Percentiles rank a stretch among this genome's conserved stretches.
phyloP scores from a whole-genome alignment of 169 alveolate species.

The Plasmodium gonderi region DNA sequence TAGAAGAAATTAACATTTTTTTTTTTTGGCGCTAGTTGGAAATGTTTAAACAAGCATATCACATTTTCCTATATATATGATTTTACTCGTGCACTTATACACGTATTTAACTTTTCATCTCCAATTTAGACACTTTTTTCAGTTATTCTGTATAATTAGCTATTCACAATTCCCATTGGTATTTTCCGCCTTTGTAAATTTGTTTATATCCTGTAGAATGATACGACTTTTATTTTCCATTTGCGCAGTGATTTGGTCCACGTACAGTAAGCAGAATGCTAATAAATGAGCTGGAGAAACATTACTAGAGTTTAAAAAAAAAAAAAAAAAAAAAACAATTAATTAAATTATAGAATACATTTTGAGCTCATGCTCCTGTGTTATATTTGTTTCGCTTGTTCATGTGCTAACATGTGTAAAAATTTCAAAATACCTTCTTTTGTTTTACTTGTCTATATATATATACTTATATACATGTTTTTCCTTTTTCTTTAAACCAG shows the following conservation, averaged over 20 bases:
- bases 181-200: constrained; percentile 30
- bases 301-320: not conserved
- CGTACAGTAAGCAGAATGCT: constrained; percentile 33
- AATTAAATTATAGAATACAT: no score
- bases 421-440: not conserved
- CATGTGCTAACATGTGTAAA: no score
- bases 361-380: no score
- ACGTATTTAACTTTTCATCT: not conserved
- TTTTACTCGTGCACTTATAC: not conserved
- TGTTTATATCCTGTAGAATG: constrained; percentile 21
- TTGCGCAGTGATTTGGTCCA: constrained; percentile 31
- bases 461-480: not conserved
- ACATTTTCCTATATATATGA: not conserved
- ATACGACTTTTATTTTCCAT: constrained; percentile 40
- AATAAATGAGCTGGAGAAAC: not conserved
- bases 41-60: not conserved
- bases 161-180: constrained; percentile 47
- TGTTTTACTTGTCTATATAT: not conserved
- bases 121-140: constrained; percentile 50
- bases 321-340: no score
- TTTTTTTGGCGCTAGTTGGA: not conserved
- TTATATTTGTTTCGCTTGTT: no score
- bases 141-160: constrained; percentile 52
- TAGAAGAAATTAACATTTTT: not conserved
- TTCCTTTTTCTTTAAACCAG: constrained; percentile 1